phyloP scores from a whole-genome alignment of 2,329 filamentous ascomycete species.

The Xylariales sp. region DNA sequence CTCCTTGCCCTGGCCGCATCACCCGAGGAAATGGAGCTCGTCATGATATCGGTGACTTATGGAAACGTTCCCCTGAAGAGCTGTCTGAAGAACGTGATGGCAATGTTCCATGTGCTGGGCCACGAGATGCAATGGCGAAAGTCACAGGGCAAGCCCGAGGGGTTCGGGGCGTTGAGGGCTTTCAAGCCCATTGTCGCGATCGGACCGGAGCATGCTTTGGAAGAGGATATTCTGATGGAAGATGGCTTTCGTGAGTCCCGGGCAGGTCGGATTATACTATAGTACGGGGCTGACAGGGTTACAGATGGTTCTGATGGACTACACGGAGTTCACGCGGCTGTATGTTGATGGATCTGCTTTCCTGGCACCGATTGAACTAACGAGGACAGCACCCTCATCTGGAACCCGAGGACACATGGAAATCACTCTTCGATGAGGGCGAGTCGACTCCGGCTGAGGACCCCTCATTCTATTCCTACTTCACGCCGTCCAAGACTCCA shows the following conservation, averaged over 20 bases:
- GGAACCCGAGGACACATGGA: slow-evolving; percentile 70
- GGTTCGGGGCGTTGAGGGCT: slow-evolving; percentile 67
- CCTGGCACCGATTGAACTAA: no score
- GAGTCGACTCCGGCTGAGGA: slow-evolving; percentile 27
- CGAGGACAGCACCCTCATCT: slow-evolving; percentile 66
- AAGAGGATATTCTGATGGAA: slow-evolving; percentile 73
- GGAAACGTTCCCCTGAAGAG: slow-evolving; percentile 88
- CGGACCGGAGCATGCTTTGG: slow-evolving; percentile 79
- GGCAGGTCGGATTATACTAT: not conserved
- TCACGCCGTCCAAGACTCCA: slow-evolving; percentile 68
- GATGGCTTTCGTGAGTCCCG: slow-evolving; percentile 76
- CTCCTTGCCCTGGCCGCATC: slow-evolving; percentile 78
- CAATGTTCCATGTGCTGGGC: slow-evolving; percentile 86
- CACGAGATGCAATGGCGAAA: slow-evolving; percentile 83
- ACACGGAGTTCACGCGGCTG: slow-evolving; percentile 65
- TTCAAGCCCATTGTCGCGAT: slow-evolving; percentile 81
- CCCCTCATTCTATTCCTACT: slow-evolving; percentile 52
- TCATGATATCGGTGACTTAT: slow-evolving; percentile 85
- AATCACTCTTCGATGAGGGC: slow-evolving; percentile 55
- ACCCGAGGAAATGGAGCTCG: slow-evolving; percentile 78
- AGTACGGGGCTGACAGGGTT: slow-evolving; percentile 9
- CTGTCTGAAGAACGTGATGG: slow-evolving; percentile 83
- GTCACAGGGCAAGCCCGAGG: slow-evolving; percentile 58
- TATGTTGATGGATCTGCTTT: slow-evolving; percentile 30
- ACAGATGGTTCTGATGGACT: slow-evolving; percentile 72